phyloP scores from a whole-genome alignment of 768 basidiomycete genomes.

The Lanmaoa rubissima region DNA sequence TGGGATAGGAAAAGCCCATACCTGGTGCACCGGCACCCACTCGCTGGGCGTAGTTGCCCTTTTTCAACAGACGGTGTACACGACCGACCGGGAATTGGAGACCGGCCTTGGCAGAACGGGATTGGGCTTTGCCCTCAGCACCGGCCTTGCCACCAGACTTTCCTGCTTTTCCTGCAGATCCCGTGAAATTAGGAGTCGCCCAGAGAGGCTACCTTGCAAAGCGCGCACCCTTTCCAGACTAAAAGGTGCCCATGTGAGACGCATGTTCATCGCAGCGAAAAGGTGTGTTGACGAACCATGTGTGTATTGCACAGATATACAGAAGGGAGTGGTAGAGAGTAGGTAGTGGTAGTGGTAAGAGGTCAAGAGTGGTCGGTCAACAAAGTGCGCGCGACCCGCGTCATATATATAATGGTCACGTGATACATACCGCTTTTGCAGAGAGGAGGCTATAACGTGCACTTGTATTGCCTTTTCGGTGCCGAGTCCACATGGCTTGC shows the following conservation, averaged over 20 bases:
- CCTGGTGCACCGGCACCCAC: conserved; percentile 89
- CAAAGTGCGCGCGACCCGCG: conserved; percentile 31
- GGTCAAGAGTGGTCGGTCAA: conserved; percentile 32
- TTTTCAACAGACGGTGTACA: conserved; percentile 86
- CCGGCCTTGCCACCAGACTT: conserved; percentile 52
- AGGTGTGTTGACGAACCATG: conserved; percentile 24
- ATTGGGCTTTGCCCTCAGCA: conserved; percentile 55
- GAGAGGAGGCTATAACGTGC: too few relatives aligned
- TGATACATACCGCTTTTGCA: conserved; percentile 13
- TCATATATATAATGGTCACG: conserved; percentile 36
- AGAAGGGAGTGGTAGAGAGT: conserved; percentile 4
- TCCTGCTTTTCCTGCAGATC: conserved; percentile 44
- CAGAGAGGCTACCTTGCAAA: background rate
- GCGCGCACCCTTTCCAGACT: conserved; percentile 34
- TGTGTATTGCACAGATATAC: conserved; percentile 23
- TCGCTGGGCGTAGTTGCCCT: conserved; percentile 85
- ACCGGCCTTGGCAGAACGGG: conserved; percentile 72
- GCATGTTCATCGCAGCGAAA: background rate
- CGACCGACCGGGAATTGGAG: conserved; percentile 90
- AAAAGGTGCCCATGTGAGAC: conserved; percentile 3
- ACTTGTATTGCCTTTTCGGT: too few relatives aligned
- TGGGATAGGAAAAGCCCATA: conserved; percentile 27
- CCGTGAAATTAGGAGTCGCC: conserved; percentile 4
- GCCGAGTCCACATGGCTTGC: too few relatives aligned
- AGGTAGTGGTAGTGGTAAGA: conserved; percentile 26